Evolutionary conservation across 2,329 filamentous ascomycete species (phyloP).

Genomic region (Neonectria coccinea): DNA sequence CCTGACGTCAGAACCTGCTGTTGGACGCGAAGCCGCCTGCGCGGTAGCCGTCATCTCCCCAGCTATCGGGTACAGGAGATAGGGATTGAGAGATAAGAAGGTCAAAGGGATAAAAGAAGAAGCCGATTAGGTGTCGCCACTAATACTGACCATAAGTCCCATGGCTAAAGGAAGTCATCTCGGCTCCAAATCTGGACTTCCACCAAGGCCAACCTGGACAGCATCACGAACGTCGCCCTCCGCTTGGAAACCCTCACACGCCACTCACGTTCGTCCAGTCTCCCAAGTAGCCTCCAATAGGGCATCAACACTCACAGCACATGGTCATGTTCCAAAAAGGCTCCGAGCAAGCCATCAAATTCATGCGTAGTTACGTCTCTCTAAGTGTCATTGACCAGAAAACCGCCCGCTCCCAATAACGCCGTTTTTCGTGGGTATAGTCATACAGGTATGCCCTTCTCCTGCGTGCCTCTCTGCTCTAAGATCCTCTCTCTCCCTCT

Average conservation of each 20-base stretch:
- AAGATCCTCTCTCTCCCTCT: slow-evolving; percentile 4
- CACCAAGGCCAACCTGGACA: neutral
- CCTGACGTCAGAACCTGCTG: no score
- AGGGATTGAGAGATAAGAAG: no score
- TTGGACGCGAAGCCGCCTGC: no score
- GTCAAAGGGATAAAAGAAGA: neutral
- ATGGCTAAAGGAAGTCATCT: neutral
- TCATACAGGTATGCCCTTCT: slow-evolving; percentile 36
- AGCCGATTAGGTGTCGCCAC: neutral
- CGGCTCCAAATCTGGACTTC: neutral
- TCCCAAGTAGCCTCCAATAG: neutral
- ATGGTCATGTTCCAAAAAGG: neutral
- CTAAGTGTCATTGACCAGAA: slow-evolving; percentile 26
- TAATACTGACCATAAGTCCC: no score
- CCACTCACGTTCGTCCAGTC: neutral
- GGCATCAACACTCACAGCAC: neutral
- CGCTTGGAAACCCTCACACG: neutral
- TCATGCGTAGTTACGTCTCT: slow-evolving; percentile 17
- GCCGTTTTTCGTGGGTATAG: slow-evolving; percentile 44
- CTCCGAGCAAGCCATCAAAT: slow-evolving; percentile 1
- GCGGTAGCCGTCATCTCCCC: neutral
- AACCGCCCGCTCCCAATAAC: slow-evolving; percentile 34
- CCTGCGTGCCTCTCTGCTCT: slow-evolving; percentile 21
- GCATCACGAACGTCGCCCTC: neutral
- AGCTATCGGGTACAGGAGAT: no score